A percentile compares a stretch with the other conserved stretches of the same genome.
These are phyloP conservation scores for Solanum ahanhuiri DNA, from an alignment of 257 asterid species.

Conservation along the genomic window DNA sequence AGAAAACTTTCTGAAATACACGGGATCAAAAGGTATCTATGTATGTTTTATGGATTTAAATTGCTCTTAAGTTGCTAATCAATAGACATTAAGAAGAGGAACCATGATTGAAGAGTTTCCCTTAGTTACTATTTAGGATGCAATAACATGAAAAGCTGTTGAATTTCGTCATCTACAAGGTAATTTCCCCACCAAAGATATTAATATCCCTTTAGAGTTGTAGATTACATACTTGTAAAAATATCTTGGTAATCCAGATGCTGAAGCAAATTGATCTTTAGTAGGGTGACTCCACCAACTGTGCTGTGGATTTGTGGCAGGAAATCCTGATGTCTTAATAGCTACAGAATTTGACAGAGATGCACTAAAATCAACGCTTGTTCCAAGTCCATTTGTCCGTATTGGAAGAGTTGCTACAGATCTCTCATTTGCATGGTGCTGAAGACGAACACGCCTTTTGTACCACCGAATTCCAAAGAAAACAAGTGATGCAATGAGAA, in stretches of 20 bases:
- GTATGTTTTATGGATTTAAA: neutral
- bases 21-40: neutral
- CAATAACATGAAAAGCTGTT: neutral
- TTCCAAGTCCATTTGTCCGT: constrained; percentile 57
- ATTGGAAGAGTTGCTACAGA: constrained; percentile 63
- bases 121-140: neutral
- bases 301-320: constrained; percentile 30
- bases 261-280: constrained; percentile 51
- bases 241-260: constrained; percentile 75
- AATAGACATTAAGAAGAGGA: neutral
- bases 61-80: neutral
- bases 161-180: neutral
- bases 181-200: neutral
- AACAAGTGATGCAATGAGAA: constrained; percentile 55
- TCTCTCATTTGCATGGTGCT: constrained; percentile 36
- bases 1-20: neutral
- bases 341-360: constrained; percentile 41
- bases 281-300: constrained; percentile 63
- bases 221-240: constrained; percentile 62
- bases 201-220: neutral
- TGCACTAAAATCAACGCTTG: constrained; percentile 62
- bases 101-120: neutral
- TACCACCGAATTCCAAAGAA: constrained; percentile 62
- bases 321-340: constrained; percentile 20
- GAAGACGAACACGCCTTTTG: constrained; percentile 38